Conservation (phyloP, 495 filamentous ascomycete genomes). For the Xylona heveae region DNA sequence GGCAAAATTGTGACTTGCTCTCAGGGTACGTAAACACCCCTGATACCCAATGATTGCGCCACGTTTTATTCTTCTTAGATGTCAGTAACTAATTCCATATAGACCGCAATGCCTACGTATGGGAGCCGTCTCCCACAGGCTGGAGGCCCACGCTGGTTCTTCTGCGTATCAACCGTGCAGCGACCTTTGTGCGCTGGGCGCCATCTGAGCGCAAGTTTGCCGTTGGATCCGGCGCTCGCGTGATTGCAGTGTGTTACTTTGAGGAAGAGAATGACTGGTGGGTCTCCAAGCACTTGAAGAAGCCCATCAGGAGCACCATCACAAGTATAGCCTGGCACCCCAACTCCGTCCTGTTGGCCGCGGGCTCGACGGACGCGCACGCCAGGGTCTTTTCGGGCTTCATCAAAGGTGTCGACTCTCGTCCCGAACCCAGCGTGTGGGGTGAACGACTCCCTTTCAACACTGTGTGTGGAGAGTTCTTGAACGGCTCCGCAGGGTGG, state of each 20-base stretch:
- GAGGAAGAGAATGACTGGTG: constrained; percentile 99
- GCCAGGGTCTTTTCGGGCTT: constrained; percentile 88
- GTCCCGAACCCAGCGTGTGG: constrained; percentile 80
- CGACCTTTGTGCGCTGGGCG: constrained; percentile 94
- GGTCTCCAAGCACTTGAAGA: constrained; percentile 98
- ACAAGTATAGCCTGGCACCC: constrained; percentile 91
- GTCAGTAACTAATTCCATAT: constrained; percentile 1
- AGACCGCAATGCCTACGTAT: constrained; percentile 97
- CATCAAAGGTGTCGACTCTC: constrained; percentile 79
- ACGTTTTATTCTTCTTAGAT: not conserved
- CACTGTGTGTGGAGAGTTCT: constrained; percentile 87
- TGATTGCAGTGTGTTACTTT: constrained; percentile 97
- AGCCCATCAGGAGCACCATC: constrained; percentile 89
- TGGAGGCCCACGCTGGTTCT: constrained; percentile 97
- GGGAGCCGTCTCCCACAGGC: constrained; percentile 74
- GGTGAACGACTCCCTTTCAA: constrained; percentile 92
- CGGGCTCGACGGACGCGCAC: constrained; percentile 93
- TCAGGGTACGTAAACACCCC: constrained; percentile 37
- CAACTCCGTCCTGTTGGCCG: constrained; percentile 83
- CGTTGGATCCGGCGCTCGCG: constrained; percentile 82
- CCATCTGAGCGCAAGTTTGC: constrained; percentile 94
- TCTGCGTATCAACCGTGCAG: constrained; percentile 89
- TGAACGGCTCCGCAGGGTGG: constrained; percentile 94
- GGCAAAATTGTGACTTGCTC: constrained; percentile 95
- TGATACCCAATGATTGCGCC: not conserved